Percentiles rank a stretch among this genome's conserved stretches.
These are phyloP conservation scores for Erythrophleum ivorense DNA, from an alignment of 331 rosid genomes.

Conservation along the genomic window DNA sequence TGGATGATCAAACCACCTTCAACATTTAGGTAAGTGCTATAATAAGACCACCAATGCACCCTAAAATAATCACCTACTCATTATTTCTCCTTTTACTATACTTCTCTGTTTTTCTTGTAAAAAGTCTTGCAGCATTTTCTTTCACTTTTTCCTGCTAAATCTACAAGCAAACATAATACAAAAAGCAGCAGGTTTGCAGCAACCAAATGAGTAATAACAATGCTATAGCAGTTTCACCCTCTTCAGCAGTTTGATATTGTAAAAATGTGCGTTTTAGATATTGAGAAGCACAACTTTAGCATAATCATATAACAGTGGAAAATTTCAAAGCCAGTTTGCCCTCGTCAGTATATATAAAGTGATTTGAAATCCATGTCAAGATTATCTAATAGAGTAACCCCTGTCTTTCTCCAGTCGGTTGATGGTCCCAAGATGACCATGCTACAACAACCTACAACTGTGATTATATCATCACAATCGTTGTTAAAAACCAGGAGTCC, in stretches of 20 bases:
- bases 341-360: neutral
- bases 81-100: constrained; percentile 8
- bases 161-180: neutral
- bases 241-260: neutral
- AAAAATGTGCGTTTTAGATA: neutral
- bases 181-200: neutral
- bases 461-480: neutral
- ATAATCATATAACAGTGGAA: neutral
- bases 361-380: neutral
- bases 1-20: constrained; percentile 8
- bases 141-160: neutral
- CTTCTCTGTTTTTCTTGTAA: neutral
- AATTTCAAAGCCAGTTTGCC: constrained; percentile 1
- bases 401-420: neutral
- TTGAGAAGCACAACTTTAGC: neutral
- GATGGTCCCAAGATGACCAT: neutral
- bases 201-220: neutral
- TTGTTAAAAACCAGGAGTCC: neutral
- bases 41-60: neutral
- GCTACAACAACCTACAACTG: neutral
- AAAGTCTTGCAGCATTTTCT: constrained; percentile 1
- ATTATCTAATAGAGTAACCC: neutral
- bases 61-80: neutral
- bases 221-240: neutral
- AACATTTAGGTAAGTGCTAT: neutral